These are phyloP conservation scores for Hygrophorus pudorinus DNA, from an alignment of 768 basidiomycete genomes.

Conservation along the genomic window DNA sequence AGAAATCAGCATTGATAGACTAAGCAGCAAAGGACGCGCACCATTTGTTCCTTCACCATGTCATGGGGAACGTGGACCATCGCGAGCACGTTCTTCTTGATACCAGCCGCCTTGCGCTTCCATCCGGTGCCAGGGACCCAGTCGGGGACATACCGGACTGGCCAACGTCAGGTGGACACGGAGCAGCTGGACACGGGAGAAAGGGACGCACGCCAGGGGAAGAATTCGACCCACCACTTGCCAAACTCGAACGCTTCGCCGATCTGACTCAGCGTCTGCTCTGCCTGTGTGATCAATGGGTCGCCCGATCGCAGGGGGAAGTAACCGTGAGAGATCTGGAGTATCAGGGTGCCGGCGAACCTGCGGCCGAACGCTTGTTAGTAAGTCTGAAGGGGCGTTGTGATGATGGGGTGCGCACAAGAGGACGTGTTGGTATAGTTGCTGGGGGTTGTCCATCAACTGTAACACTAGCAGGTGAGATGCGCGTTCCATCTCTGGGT, in stretches of 20 bases:
- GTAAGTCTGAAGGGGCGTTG: too few species aligned
- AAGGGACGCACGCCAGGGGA: conserved; percentile 23
- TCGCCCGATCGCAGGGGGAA: conserved; percentile 19
- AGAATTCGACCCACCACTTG: conserved; percentile 40
- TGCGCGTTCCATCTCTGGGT: too few species aligned
- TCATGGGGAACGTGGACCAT: conserved; percentile 35
- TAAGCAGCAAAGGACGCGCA: conserved; percentile 13
- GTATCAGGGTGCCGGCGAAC: not conserved
- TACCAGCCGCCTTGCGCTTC: conserved; percentile 32
- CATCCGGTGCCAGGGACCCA: conserved; percentile 52
- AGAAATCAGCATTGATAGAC: not conserved
- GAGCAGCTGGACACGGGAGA: conserved; percentile 10
- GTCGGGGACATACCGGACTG: conserved; percentile 37
- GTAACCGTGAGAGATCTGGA: not conserved
- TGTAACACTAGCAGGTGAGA: too few species aligned
- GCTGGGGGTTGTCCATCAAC: too few species aligned
- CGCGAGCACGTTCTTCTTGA: conserved; percentile 26
- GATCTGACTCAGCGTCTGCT: conserved; percentile 41
- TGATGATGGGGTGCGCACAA: too few species aligned
- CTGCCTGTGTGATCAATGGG: conserved; percentile 40
- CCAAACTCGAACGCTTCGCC: conserved; percentile 40
- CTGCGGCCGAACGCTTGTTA: too few species aligned
- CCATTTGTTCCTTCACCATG: conserved; percentile 38
- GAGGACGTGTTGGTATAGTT: too few species aligned
- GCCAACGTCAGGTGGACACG: conserved; percentile 15